Conservation (phyloP, 306 rosid species). For the Abrus pulchellus region DNA sequence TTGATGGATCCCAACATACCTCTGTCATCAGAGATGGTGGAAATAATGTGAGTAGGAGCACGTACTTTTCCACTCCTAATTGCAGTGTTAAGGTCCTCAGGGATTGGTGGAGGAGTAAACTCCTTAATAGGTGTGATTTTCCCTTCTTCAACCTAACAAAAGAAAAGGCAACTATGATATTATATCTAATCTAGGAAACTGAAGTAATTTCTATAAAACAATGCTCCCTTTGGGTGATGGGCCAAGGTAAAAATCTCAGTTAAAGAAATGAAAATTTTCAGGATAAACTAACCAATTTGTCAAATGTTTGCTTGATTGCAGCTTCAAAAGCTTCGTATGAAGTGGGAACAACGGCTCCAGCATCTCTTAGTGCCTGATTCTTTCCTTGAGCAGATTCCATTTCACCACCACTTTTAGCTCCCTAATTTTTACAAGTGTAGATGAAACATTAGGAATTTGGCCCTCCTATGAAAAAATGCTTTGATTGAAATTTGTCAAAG, state of each 20-base stretch:
- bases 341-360: conserved; percentile 92
- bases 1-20: conserved; percentile 55
- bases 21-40: conserved; percentile 96
- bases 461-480: not conserved
- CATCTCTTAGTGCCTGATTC: conserved; percentile 85
- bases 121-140: conserved; percentile 76
- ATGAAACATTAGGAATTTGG: conserved; percentile 32
- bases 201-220: conserved; percentile 15
- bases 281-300: conserved; percentile 69
- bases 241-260: not conserved
- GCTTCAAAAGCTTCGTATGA: conserved; percentile 83
- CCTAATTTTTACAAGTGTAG: conserved; percentile 59
- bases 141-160: conserved; percentile 65
- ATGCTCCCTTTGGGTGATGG: not conserved
- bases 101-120: conserved; percentile 85
- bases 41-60: conserved; percentile 89
- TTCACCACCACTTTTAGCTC: conserved; percentile 96
- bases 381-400: conserved; percentile 93
- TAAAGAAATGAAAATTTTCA: conserved; percentile 31
- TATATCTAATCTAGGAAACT: conserved; percentile 15
- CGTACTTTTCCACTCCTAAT: conserved; percentile 95
- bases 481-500: conserved; percentile 4
- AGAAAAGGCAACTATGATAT: conserved; percentile 31
- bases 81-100: conserved; percentile 86
- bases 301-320: conserved; percentile 77